Evolutionary conservation across 2,329 filamentous ascomycete species (phyloP).

Genomic region (Epichloe hybrida): DNA sequence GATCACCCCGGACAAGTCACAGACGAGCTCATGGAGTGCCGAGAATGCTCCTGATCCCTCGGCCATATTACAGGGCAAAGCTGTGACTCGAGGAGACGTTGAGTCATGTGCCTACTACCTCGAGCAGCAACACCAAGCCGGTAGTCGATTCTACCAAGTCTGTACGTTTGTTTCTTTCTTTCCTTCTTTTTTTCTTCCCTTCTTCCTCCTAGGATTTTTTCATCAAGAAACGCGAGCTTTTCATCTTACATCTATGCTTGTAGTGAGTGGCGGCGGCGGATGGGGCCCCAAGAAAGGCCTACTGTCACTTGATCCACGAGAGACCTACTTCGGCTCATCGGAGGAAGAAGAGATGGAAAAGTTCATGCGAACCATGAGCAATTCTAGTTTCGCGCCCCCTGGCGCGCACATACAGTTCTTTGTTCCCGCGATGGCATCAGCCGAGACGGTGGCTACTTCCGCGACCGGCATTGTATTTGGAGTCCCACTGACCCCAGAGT

Average conservation of each 20-base stretch:
- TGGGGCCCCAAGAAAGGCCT: conserved; percentile 74
- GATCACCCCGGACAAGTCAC: conserved; percentile 33
- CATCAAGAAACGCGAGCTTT: neutral
- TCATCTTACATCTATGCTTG: conserved; percentile 8
- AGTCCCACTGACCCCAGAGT: conserved; percentile 13
- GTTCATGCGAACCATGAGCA: conserved; percentile 37
- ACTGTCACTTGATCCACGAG: conserved; percentile 63
- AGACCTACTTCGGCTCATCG: conserved; percentile 29
- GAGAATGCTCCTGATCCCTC: conserved; percentile 7
- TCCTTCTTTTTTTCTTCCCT: neutral
- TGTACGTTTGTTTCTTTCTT: conserved; percentile 12
- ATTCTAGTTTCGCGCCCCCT: conserved; percentile 40
- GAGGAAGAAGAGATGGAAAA: conserved; percentile 38
- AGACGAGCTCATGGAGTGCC: conserved; percentile 1
- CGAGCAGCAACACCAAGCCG: conserved; percentile 23
- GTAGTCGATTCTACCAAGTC: conserved; percentile 31
- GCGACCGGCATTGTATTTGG: conserved; percentile 19
- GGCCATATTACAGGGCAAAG: neutral
- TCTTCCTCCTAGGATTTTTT: neutral
- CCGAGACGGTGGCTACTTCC: conserved; percentile 11
- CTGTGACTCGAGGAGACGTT: conserved; percentile 9
- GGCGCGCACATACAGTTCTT: conserved; percentile 58
- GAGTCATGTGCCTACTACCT: conserved; percentile 16
- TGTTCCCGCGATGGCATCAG: conserved; percentile 22
- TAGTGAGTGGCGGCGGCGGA: conserved; percentile 67